These are phyloP conservation scores for Avena sativa DNA, from an alignment of 176 grass and related monocot genomes.

Conservation along the genomic window DNA sequence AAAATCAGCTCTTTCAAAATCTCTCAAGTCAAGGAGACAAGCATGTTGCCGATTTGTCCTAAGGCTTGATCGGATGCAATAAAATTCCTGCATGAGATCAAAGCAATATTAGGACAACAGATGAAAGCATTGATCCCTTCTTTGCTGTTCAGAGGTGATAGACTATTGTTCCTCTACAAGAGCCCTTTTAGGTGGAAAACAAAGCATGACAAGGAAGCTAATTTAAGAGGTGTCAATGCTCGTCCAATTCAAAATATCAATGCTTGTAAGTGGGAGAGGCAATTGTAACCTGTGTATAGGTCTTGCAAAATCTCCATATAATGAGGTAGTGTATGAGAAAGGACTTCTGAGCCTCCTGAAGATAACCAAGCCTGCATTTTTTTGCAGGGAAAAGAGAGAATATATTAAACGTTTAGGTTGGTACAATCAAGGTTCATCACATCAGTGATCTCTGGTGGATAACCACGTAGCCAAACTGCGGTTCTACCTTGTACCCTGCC, in stretches of 20 bases:
- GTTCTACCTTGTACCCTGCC: no score
- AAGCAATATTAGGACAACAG: neutral
- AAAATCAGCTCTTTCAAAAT: no score
- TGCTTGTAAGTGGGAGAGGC: neutral
- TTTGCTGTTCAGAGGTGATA: neutral
- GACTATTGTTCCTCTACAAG: no score
- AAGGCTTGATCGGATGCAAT: constrained; percentile 61
- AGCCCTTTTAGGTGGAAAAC: no score
- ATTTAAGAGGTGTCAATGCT: neutral
- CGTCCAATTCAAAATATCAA: neutral
- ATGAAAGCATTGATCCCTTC: neutral
- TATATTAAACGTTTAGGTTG: no score
- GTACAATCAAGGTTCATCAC: no score
- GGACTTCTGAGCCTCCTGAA: constrained; percentile 70
- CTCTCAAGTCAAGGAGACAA: no score
- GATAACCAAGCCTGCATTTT: constrained; percentile 75
- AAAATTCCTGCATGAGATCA: constrained; percentile 66
- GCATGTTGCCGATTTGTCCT: no score
- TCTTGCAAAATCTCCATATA: constrained; percentile 85
- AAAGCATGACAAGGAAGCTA: neutral
- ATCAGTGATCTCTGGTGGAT: no score
- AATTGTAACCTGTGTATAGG: constrained; percentile 63
- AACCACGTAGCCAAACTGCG: no score
- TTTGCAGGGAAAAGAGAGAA: no score
- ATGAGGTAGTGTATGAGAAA: constrained; percentile 80